Base-by-base conservation (phyloP, 805 yeast genomes). In the Teunomyces barrocoloradensis region DNA sequence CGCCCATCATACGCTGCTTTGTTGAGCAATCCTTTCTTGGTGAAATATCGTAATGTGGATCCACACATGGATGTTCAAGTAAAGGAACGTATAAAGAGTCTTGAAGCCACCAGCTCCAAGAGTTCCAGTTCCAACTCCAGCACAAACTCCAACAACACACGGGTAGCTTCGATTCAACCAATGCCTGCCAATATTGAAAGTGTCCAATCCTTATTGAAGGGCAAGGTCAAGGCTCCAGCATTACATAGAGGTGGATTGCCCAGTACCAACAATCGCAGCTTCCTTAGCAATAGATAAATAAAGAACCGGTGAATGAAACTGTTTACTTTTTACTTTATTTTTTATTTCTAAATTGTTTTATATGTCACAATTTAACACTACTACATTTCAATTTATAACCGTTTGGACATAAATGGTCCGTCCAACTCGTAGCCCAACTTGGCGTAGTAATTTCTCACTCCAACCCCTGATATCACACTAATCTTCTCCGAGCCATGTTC, bases 331-430 rank as follows among this genome's bases (percentile, higher is more conserved):
- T 23, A 17, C 20, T 18, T 18, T 3, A 18, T 18, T 34, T 44
- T 29, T 29, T 25, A 17, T 27, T 34, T 20, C 47, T 27, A n/a
- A 25, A 23, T 25, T 20, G 35, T 21, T 20, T 36, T 44, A 44
- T 28, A 25, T 25, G 6, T 44, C 36, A 37, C 41, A 10, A 20
- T 38, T 21, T 37, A 12, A 13, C 17, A 13, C 34, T 18, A 15
- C 35, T 38, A 17, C 17, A 30, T 27, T n/a, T 34, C 2, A 18
- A 18, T 18, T 15, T 44, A 18, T n/a, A 63, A 55, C 46, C 29
- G 45, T 53, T 71, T 94, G n/a, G 98, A 91, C 99, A 94, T 94
- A 68, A 78, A 94, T 12, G 98, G 98, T 2, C 99, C 99, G 60
- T 94, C 99, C 51, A 94, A 74, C 53, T 78, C 80, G 68, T 94